Evolutionary conservation across 2,329 filamentous ascomycete species (phyloP), one percentile per base, ranked within the genome.

Genomic region (Colletotrichum agaves): DNA sequence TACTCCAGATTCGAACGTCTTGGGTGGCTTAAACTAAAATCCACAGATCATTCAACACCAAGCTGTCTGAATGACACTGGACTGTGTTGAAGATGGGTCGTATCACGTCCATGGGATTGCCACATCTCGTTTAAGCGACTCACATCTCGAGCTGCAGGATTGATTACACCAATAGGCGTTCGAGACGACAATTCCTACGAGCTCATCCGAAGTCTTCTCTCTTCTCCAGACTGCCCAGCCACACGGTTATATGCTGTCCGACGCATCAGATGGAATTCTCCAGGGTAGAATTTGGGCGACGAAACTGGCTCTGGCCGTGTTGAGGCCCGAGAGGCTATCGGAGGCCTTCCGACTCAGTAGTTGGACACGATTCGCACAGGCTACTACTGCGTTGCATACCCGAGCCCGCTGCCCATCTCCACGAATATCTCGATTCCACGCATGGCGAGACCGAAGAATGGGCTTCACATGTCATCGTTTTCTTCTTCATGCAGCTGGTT

Each of bases 241-340:
- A 46, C 61, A 55, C 61, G 61, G 47, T 55, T 23, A 17, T 27
- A 13, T 21, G 13, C 3, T 56, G 35, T 39, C 37, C 23, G 63
- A 15, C 27, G 17, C 15, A 68, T 60, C 65, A 60, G 61, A 68
- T 47, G 61, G 35, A 64, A 60, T 17, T 15, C 19, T 11, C 13
- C 37, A 52, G 43, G 37, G 55, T 15, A 62, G 11, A 13, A 31
- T 21, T 2, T 47, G 3, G 61, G 44, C 21, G 41, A 49, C 46
- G 61, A 55, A 67, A 67, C 61, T 65, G 47, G 61, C 61, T 37
- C 61, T 41, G 47, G 47, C 61, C 39, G 65, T 68, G 41, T 35
- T 41, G 33, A 5, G 35, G 53, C 19, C 65, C 47, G 47, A 65
- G 61, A 21, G 37, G 31, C 49, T 8, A 35, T n/a, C 23, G 19